A percentile compares a stretch with the other conserved stretches of the same genome.
phyloP scores from a whole-genome alignment of 768 basidiomycete species.

The Leccinum subgranulosum region DNA sequence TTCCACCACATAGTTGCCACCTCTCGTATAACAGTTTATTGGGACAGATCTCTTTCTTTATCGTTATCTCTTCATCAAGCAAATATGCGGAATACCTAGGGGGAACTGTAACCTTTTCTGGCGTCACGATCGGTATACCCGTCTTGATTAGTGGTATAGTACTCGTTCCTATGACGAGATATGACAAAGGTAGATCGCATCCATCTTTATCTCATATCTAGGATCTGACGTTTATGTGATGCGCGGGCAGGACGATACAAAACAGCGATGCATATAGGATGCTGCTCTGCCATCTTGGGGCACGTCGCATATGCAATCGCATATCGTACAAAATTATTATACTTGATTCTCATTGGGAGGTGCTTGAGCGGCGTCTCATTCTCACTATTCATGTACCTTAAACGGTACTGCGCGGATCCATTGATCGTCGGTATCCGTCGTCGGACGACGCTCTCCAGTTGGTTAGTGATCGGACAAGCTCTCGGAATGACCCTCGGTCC shows the following conservation, averaged over 20 bases:
- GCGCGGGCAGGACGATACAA: slow-evolving; percentile 49
- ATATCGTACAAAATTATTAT: slow-evolving; percentile 56
- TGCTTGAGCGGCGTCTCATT: slow-evolving; percentile 60
- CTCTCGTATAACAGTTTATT: not conserved
- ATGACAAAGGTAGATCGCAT: slow-evolving; percentile 49
- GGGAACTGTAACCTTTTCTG: slow-evolving; percentile 68
- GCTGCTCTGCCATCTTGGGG: slow-evolving; percentile 47
- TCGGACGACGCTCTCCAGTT: slow-evolving; percentile 31
- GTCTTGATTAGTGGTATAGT: slow-evolving; percentile 57
- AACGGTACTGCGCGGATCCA: slow-evolving; percentile 66
- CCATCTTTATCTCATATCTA: not conserved
- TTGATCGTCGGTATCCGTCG: slow-evolving; percentile 54
- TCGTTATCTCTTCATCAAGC: slow-evolving; percentile 65
- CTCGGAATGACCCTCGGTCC: not conserved
- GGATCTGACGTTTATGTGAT: not conserved
- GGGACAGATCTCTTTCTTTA: slow-evolving; percentile 61
- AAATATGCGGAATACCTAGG: slow-evolving; percentile 60
- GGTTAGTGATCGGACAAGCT: slow-evolving; percentile 57
- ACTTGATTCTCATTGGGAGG: slow-evolving; percentile 70
- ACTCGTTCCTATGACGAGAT: slow-evolving; percentile 52
- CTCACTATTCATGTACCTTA: slow-evolving; percentile 64
- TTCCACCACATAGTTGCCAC: not conserved
- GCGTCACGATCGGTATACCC: slow-evolving; percentile 65
- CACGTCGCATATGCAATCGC: slow-evolving; percentile 61
- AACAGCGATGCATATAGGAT: slow-evolving; percentile 54